phyloP scores from a whole-genome alignment of 768 basidiomycete genomes.

The Hericium erinaceus region DNA sequence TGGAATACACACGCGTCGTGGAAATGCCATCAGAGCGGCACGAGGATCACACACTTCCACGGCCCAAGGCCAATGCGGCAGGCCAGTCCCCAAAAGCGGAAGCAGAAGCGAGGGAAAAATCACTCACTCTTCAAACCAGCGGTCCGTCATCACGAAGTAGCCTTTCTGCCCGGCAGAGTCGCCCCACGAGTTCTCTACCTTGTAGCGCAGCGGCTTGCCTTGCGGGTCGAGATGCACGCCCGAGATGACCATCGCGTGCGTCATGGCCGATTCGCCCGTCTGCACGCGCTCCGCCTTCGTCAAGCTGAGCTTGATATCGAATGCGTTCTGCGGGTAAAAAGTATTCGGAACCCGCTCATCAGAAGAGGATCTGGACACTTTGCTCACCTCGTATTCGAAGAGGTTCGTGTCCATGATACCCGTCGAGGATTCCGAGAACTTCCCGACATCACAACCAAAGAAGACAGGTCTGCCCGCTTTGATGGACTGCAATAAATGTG shows the following conservation, averaged over 20 bases:
- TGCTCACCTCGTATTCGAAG: constrained; percentile 66
- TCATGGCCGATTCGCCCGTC: constrained; percentile 83
- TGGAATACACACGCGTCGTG: too few relatives aligned
- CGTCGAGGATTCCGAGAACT: constrained; percentile 55
- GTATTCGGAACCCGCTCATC: too few relatives aligned
- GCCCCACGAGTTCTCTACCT: constrained; percentile 97
- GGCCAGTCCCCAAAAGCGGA: background rate
- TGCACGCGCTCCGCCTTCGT: constrained; percentile 81
- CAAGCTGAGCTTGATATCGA: constrained; percentile 71
- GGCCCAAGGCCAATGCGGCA: background rate
- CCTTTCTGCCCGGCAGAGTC: constrained; percentile 70
- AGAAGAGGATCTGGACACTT: too few relatives aligned
- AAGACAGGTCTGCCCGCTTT: constrained; percentile 86
- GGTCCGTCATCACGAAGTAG: constrained; percentile 85
- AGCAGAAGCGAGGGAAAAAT: background rate
- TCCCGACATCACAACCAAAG: constrained; percentile 95
- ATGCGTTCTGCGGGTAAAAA: constrained; percentile 47
- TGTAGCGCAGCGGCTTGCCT: constrained; percentile 81
- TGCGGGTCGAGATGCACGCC: constrained; percentile 77
- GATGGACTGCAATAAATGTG: constrained; percentile 27
- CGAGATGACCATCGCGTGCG: constrained; percentile 93
- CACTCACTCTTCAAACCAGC: constrained; percentile 85
- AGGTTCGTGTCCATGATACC: constrained; percentile 86
- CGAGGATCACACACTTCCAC: background rate
- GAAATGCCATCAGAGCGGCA: too few relatives aligned